Conservation (phyloP, 2,329 filamentous ascomycete genomes). For the Diaporthe humulicola region DNA sequence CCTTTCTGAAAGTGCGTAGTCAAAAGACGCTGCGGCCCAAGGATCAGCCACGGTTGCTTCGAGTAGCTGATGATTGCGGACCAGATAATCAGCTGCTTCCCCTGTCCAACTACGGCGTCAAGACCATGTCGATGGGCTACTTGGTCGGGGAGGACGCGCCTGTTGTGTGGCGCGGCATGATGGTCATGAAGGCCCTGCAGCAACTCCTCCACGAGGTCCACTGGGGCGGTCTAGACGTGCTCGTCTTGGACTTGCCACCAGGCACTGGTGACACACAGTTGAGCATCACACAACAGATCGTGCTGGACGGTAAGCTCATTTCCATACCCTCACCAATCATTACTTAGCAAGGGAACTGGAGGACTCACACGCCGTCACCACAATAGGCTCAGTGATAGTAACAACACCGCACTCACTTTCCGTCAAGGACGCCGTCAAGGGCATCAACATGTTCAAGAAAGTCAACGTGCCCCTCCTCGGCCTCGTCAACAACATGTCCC, state of each 20-base stretch:
- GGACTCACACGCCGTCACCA: slow-evolving; percentile 30
- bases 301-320: slow-evolving; percentile 78
- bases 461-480: slow-evolving; percentile 86
- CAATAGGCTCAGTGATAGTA: slow-evolving; percentile 81
- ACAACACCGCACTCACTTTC: slow-evolving; percentile 95
- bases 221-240: slow-evolving; percentile 89
- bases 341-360: not conserved
- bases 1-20: slow-evolving; percentile 76
- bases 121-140: slow-evolving; percentile 99
- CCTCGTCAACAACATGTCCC: slow-evolving; percentile 92
- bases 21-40: not conserved
- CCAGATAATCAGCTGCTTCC: slow-evolving; percentile 85
- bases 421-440: slow-evolving; percentile 90
- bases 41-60: slow-evolving; percentile 12
- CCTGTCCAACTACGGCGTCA: slow-evolving; percentile 93
- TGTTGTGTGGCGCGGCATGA: slow-evolving; percentile 94
- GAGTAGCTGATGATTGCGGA: slow-evolving; percentile 34
- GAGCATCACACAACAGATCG: slow-evolving; percentile 94
- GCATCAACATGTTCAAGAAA: slow-evolving; percentile 92
- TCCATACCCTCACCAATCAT: slow-evolving; percentile 9
- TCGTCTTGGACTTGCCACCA: slow-evolving; percentile 92
- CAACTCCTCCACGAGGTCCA: slow-evolving; percentile 96
- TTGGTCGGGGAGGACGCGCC: slow-evolving; percentile 84
- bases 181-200: slow-evolving; percentile 98
- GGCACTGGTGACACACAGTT: slow-evolving; percentile 97